Conservation (phyloP, 371 early-diverging fungal species). For the Mortierella sp. region DNA sequence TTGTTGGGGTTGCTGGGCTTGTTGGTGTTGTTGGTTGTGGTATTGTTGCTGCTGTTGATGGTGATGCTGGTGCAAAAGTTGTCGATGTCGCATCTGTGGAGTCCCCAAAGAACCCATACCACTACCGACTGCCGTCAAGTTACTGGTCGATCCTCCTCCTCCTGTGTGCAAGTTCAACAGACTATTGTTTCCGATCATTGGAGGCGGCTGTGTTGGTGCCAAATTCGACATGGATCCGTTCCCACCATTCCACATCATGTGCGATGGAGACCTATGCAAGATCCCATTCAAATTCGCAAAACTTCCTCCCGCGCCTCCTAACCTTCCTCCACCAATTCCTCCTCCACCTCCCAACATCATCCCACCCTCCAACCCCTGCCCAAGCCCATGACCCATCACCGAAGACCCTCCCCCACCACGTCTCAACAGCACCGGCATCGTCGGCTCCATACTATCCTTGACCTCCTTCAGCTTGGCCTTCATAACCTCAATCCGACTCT, state of each 20-base stretch:
- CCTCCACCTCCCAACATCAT: neutral
- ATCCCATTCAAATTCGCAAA: conserved; percentile 50
- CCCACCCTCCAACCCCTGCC: conserved; percentile 59
- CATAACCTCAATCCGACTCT: conserved; percentile 69
- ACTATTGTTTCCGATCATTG: conserved; percentile 21
- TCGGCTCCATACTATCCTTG: conserved; percentile 65
- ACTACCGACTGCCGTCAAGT: neutral
- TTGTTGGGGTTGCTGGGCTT: conserved; percentile 23
- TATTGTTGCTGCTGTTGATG: conserved; percentile 21
- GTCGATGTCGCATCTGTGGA: conserved; percentile 6
- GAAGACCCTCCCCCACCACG: conserved; percentile 74
- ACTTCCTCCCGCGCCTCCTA: conserved; percentile 30
- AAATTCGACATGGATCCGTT: conserved; percentile 29
- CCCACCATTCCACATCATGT: conserved; percentile 24
- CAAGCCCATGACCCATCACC: conserved; percentile 70
- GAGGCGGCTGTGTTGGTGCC: neutral
- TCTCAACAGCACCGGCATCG: conserved; percentile 60
- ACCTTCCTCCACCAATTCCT: neutral
- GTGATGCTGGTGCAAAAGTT: neutral
- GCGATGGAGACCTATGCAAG: conserved; percentile 42
- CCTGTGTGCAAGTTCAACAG: conserved; percentile 23
- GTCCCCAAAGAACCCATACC: conserved; percentile 61
- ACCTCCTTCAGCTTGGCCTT: conserved; percentile 61
- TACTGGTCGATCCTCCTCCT: neutral
- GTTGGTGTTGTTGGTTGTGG: conserved; percentile 17